Conservation (phyloP, 2,329 filamentous ascomycete genomes). For the Akanthomyces muscarius region DNA sequence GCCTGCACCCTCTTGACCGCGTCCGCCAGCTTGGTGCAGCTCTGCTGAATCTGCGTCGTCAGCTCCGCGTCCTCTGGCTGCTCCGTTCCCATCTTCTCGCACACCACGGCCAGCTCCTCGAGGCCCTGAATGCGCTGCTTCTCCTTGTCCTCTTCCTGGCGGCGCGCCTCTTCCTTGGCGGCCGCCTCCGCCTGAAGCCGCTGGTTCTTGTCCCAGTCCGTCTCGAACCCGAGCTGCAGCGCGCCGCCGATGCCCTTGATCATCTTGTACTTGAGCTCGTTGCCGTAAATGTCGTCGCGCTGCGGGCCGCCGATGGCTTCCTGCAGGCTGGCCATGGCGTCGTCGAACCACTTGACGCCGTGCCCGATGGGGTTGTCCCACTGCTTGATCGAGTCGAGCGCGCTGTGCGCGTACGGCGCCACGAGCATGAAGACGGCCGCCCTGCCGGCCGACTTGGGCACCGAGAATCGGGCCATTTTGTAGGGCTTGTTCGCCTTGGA, state of each 20-base stretch:
- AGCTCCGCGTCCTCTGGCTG: not conserved
- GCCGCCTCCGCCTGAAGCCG: not conserved
- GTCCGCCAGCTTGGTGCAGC: not conserved
- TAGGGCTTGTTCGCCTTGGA: not conserved
- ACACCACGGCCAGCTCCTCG: not conserved
- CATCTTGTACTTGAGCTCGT: slow-evolving; percentile 6
- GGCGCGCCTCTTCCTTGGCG: not conserved
- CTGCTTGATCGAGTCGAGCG: not conserved
- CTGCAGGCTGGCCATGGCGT: slow-evolving; percentile 5
- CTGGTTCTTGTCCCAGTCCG: not conserved
- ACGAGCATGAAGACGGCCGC: not conserved
- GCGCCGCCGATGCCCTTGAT: not conserved
- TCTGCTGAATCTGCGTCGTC: not conserved
- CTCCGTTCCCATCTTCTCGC: not conserved
- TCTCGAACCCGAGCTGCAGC: not conserved
- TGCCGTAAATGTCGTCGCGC: slow-evolving; percentile 3
- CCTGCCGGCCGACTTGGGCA: not conserved
- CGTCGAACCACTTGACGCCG: slow-evolving; percentile 8
- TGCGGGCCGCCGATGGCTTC: slow-evolving; percentile 11
- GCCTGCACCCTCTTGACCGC: not conserved
- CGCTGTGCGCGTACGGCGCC: not conserved
- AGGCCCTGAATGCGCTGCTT: not conserved
- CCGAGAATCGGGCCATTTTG: not conserved
- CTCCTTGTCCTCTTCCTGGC: not conserved
- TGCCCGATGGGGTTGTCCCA: slow-evolving; percentile 10